Percentiles rank a stretch among this genome's conserved stretches.
These are phyloP conservation scores for Trichoderma aggressivum DNA, from an alignment of 2,329 filamentous ascomycete species.

Conservation along the genomic window DNA sequence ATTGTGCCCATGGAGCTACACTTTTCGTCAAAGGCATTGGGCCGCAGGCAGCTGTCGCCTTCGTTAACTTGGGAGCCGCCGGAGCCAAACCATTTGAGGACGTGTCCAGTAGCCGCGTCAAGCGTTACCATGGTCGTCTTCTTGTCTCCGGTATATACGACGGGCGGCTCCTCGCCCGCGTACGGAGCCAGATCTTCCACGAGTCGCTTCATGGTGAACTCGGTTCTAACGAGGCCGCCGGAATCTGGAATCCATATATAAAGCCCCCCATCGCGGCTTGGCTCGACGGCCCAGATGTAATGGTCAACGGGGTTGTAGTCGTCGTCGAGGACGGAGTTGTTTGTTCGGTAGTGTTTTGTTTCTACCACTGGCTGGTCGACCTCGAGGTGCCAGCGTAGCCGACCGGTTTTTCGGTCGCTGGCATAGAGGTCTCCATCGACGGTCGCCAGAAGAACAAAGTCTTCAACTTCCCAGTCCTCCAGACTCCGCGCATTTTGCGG, in stretches of 20 bases:
- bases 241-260: constrained; percentile 76
- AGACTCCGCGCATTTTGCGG: constrained; percentile 93
- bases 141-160: constrained; percentile 89
- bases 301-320: constrained; percentile 70
- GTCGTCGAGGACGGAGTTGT: constrained; percentile 58
- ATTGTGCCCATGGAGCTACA: constrained; percentile 78
- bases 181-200: constrained; percentile 81
- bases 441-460: constrained; percentile 99
- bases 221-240: constrained; percentile 60
- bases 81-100: constrained; percentile 81
- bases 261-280: constrained; percentile 78
- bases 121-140: constrained; percentile 86
- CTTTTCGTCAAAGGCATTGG: constrained; percentile 66
- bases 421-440: constrained; percentile 96
- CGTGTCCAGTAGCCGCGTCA: constrained; percentile 77
- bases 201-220: constrained; percentile 77
- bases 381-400: constrained; percentile 80
- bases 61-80: constrained; percentile 64
- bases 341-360: constrained; percentile 74
- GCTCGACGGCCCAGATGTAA: constrained; percentile 93
- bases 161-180: constrained; percentile 67
- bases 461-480: constrained; percentile 99
- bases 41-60: constrained; percentile 70
- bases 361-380: constrained; percentile 86
- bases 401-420: constrained; percentile 80